Evolutionary conservation across 129 eudicot species (phyloP), one percentile per base, ranked within the genome.

Genomic region (Kitagawia praeruptora): DNA sequence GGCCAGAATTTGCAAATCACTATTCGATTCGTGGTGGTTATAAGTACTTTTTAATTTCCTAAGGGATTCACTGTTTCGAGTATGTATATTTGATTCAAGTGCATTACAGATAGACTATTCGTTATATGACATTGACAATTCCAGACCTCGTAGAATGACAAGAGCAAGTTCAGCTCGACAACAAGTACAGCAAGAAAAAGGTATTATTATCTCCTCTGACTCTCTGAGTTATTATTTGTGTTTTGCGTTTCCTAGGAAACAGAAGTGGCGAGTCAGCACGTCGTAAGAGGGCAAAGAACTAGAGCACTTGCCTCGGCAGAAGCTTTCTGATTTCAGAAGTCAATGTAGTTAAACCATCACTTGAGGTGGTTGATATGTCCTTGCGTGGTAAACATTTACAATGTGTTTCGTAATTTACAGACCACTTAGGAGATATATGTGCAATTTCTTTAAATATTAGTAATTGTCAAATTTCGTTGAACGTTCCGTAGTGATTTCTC

Each of bases 311-410:
- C 70, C 56, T 74, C 27, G 37, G 83, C 83, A 21, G 45, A 67
- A 66, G 81, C 81, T 53, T 84, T 76, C 56, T 70, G n/a, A 41
- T 38, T 76, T 19, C 21, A 75, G 12, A 78, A 85, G 23, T 83
- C 83, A 9, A 78, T 49, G 56, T 78, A 27, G 53, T 47, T 16
- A 31, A 21, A 0, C 83, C 80, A 18, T 74, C 82, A 21, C 75
- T 46, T 66, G 77, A 16, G 2, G 23, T 40, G 21, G 53, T 1
- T 0, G 37, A 10, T 40, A 44, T 4, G 39, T 6, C 45, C 0
- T 41, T 0, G 21, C 31, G 4, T 76, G 78, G 86, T 84, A 80
- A 76, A 39, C 38, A 21, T 72, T 23, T 23, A 47, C 53, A 47
- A 47, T 13, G 53, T 47, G 53, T 47, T 47, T 47, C 14, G 19